phyloP scores from a whole-genome alignment of 192 early-diverging fungal genomes.

The Funneliformis geosporum region DNA sequence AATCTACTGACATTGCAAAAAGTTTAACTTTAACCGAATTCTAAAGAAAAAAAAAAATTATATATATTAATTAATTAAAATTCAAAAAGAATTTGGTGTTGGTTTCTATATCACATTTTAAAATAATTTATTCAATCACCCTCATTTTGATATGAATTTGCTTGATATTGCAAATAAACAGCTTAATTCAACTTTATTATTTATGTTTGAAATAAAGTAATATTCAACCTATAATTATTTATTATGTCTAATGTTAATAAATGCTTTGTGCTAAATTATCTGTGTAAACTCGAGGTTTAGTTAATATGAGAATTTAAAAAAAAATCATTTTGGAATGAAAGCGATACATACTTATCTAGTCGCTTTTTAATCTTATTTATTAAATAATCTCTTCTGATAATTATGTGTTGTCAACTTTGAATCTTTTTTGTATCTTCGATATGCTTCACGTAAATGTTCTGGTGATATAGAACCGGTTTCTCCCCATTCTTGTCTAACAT shows the following conservation, averaged over 20 bases:
- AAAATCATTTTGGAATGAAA: too few species aligned
- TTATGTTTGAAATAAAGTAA: too few species aligned
- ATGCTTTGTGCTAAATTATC: too few species aligned
- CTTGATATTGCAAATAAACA: too few species aligned
- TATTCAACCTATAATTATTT: too few species aligned
- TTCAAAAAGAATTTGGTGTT: neutral
- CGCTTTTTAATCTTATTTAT: neutral
- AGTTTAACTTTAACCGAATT: slow-evolving; percentile 90
- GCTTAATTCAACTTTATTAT: too few species aligned
- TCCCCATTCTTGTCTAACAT: slow-evolving; percentile 80
- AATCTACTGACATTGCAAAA: slow-evolving; percentile 92
- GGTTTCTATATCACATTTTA: neutral
- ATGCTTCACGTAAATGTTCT: slow-evolving; percentile 86
- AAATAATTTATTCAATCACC: slow-evolving; percentile 1
- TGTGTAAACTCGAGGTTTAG: too few species aligned
- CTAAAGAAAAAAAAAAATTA: slow-evolving; percentile 30
- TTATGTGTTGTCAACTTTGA: slow-evolving; percentile 29
- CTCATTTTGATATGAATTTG: neutral
- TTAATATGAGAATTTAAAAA: too few species aligned
- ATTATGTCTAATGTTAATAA: too few species aligned
- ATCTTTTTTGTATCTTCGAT: slow-evolving; percentile 69
- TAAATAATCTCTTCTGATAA: slow-evolving; percentile 40
- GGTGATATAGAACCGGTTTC: slow-evolving; percentile 75
- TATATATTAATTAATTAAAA: neutral
- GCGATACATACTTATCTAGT: too few species aligned